Base-by-base conservation (phyloP, 2,329 filamentous ascomycete genomes). In the Sarocladiaceae sp. region DNA sequence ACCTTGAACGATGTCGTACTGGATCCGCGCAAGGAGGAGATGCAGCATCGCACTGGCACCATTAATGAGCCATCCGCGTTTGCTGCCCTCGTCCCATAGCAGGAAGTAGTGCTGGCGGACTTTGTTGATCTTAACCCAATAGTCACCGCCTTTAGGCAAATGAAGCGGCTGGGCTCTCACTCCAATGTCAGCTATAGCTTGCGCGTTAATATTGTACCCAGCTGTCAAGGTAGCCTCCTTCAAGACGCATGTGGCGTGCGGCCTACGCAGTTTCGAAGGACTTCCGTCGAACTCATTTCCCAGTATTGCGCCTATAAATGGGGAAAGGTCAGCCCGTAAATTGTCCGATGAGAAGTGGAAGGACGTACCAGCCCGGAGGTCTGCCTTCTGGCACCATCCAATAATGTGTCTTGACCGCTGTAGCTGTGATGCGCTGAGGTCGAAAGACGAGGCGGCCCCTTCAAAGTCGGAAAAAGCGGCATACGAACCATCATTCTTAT, bases 1-100 rank as follows among this genome's bases (percentile, higher is more conserved):
- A 24, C 15, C 4, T 39, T 33, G 33, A 43, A 45, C 26, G 9
- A 26, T 40, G 18, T 45, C 24, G 13, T 44, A 29, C 16, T 51
- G 42, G 1, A 60, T 20, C 0, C 52, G 55, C 3, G 53, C 49
- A 6, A 49, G 48, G 7, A 55, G 13, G 3, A 55, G 39, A 33
- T 58, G 53, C 2, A 60, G 41, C 21, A 59, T 32, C 3, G 53
- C 53, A 34, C 53, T 58, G 1, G 47, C 48, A 1, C 58, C 58
- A n/a, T 58, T 57, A n/a, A 56, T 44, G 1, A 60, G 50, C 58
- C 58, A 60, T 3, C 53, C 58, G 26, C 55, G 47, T 33, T 56
- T 58, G n/a, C 49, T 50, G n/a, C 24, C 34, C 23, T 56, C 53
- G 20, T 58, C 55, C 55, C 55, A 58, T 1, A 59, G 18, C 3